A percentile compares a stretch with the other conserved stretches of the same genome.
These are phyloP conservation scores for Neopestalotiopsis clavispora DNA, from an alignment of 2,329 filamentous ascomycete species.

Conservation along the genomic window DNA sequence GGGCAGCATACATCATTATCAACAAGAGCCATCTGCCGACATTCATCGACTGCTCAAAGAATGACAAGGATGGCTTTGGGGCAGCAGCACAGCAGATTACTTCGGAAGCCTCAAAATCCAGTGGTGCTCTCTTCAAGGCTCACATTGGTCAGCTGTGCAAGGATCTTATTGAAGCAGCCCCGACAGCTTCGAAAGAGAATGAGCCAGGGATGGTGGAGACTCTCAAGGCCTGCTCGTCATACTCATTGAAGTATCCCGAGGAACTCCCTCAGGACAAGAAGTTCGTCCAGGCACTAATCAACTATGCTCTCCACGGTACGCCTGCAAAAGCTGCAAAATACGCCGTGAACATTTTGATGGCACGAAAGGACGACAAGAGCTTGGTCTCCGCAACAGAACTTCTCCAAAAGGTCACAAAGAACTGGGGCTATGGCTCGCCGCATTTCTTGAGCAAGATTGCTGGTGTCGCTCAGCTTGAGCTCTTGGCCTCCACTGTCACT, in stretches of 20 bases:
- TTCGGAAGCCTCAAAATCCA: constrained; percentile 87
- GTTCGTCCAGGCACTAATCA: constrained; percentile 80
- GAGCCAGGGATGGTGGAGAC: constrained; percentile 83
- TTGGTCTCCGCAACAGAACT: constrained; percentile 85
- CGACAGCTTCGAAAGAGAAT: constrained; percentile 69
- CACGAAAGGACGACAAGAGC: constrained; percentile 73
- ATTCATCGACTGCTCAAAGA: constrained; percentile 86
- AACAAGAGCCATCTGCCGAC: constrained; percentile 92
- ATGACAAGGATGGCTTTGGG: constrained; percentile 79
- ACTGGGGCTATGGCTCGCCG: constrained; percentile 73
- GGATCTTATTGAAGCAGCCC: constrained; percentile 80
- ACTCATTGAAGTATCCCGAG: constrained; percentile 82
- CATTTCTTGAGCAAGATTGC: constrained; percentile 79
- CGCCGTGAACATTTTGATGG: constrained; percentile 87
- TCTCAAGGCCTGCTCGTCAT: constrained; percentile 91
- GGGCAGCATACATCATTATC: constrained; percentile 83
- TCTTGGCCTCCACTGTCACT: constrained; percentile 74
- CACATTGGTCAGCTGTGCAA: constrained; percentile 92
- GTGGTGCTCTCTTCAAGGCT: constrained; percentile 89
- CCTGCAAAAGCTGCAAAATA: constrained; percentile 89
- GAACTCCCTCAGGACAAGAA: constrained; percentile 83
- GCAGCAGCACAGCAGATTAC: constrained; percentile 85
- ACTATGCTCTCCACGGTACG: constrained; percentile 81
- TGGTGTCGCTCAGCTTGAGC: constrained; percentile 74
- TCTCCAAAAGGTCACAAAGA: constrained; percentile 74